A percentile compares a stretch with the other conserved stretches of the same genome.
These are phyloP conservation scores for Colletotrichum eleusines DNA, from an alignment of 2,329 filamentous ascomycete species.

Conservation along the genomic window DNA sequence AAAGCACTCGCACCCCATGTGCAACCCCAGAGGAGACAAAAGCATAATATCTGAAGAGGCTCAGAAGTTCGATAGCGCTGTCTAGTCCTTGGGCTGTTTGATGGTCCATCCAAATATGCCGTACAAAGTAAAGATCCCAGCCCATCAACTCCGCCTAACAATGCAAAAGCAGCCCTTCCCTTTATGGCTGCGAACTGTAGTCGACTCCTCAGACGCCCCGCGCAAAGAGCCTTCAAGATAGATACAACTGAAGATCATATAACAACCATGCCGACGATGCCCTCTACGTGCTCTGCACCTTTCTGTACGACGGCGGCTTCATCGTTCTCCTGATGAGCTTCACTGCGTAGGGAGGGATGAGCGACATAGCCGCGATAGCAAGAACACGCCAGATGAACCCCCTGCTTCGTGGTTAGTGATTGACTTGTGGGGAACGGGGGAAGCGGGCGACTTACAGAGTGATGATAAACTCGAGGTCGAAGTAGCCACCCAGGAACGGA, in stretches of 20 bases:
- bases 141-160: slow-evolving; percentile 32
- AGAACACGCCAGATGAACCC: slow-evolving; percentile 90
- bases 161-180: slow-evolving; percentile 34
- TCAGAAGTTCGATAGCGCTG: slow-evolving; percentile 39
- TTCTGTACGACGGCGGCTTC: slow-evolving; percentile 93
- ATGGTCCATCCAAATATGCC: slow-evolving; percentile 35
- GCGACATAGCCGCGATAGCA: slow-evolving; percentile 82
- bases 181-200: slow-evolving; percentile 13
- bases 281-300: slow-evolving; percentile 79
- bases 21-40: not conserved
- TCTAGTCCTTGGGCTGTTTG: slow-evolving; percentile 37
- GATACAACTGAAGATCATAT: slow-evolving; percentile 20
- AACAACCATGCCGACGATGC: slow-evolving; percentile 6
- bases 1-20: not conserved
- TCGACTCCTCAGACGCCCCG: slow-evolving; percentile 23
- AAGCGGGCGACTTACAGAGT: slow-evolving; percentile 67
- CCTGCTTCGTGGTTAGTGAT: slow-evolving; percentile 53
- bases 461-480: slow-evolving; percentile 83
- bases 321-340: slow-evolving; percentile 88
- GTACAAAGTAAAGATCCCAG: slow-evolving; percentile 19
- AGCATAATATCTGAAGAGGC: slow-evolving; percentile 9
- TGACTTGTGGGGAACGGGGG: not conserved
- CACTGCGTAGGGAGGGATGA: slow-evolving; percentile 87
- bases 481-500: slow-evolving; percentile 90
- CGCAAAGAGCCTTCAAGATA: slow-evolving; percentile 7